These are phyloP conservation scores for Sporothrix euskadiensis DNA, from an alignment of 2,329 filamentous ascomycete genomes.

Conservation along the genomic window DNA sequence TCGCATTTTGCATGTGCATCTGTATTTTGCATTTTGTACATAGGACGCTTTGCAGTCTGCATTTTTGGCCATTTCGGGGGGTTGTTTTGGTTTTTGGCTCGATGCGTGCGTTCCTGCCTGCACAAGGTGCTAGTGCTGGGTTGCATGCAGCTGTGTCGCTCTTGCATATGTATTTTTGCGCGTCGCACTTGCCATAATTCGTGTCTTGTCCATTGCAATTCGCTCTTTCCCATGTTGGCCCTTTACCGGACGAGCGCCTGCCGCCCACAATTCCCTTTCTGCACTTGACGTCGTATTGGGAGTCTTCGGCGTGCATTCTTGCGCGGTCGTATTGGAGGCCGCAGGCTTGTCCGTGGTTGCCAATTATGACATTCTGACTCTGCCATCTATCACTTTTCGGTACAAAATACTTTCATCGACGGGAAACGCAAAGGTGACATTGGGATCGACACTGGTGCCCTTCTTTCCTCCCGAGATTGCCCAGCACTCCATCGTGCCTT, in stretches of 20 bases:
- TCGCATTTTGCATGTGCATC: constrained; percentile 11
- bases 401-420: neutral
- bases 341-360: neutral
- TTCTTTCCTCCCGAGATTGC: constrained; percentile 7
- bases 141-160: neutral
- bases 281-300: constrained; percentile 8
- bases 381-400: neutral
- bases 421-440: constrained; percentile 16
- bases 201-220: constrained; percentile 10
- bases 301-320: neutral
- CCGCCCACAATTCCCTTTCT: neutral
- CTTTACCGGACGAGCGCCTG: neutral
- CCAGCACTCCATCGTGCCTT: constrained; percentile 19
- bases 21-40: neutral
- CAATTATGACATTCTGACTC: neutral
- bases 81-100: neutral
- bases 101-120: neutral
- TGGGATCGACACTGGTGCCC: constrained; percentile 20
- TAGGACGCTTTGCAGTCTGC: neutral
- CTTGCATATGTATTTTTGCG: neutral
- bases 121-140: neutral
- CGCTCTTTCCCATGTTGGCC: neutral
- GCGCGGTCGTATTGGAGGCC: constrained; percentile 7
- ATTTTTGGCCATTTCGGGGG: neutral
- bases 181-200: constrained; percentile 6